Evolutionary conservation across 169 alveolate species (phyloP), one percentile per base, ranked within the genome.

Genomic region (Plasmodium gonderi): DNA sequence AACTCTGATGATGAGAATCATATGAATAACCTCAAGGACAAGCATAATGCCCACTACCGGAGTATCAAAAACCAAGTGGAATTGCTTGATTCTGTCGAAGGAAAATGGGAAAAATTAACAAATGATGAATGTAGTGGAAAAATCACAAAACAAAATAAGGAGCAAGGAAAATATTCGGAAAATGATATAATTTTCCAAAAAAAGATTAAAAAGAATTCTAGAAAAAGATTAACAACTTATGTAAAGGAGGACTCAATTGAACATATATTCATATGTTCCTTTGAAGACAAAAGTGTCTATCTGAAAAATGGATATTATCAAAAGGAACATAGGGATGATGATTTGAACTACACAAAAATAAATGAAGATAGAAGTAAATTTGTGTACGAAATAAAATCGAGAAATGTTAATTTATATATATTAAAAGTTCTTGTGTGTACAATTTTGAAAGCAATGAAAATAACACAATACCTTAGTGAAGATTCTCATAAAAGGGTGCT

Each of bases 391-490:
- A 40, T 75, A 1, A 85, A 85, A 42, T 20, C 23, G 8, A 26
- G 44, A 17, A 31, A 23, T 44, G 45, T 77, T 14, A 85, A 85
- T 85, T 54, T 85, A 45, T n/a, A 76, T 17, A 17, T 85, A n/a
- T 74, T 85, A 75, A 85, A 72, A 51, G 64, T 20, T 11, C 20
- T 45, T 38, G 23, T 90, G 49, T 90, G 94, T 49, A 78, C 33
- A 17, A 17, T 78, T 1, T 90, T 90, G 47, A 90, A 77, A 31
- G 80, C 91, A 36, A 29, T 51, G 69, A 90, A 90, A 54, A 31
- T 90, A 51, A n/a, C 83, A 31, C 91, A 90, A 17, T 31, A 78
- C 51, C 17, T 90, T 47, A 42, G 72, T 20, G 77, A 64, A 45
- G 51, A 76, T 2, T 31, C 68, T 1, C 44, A 3, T 26, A 90